phyloP scores from a whole-genome alignment of 2,329 filamentous ascomycete genomes.

The Cordyceps cateniannulata region DNA sequence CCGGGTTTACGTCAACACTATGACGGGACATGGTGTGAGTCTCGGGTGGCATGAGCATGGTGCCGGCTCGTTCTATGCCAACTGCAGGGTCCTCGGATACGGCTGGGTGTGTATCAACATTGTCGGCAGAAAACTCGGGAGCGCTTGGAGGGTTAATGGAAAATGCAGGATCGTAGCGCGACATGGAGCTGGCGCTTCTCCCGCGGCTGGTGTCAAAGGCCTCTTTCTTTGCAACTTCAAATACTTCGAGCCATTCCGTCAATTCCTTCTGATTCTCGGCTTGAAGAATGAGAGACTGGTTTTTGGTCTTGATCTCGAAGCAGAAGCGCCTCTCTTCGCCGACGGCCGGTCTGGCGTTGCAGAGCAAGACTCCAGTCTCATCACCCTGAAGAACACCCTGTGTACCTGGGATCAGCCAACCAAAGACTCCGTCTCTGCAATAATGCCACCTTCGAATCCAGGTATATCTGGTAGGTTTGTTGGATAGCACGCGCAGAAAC shows the following conservation, averaged over 20 bases:
- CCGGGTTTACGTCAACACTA: slow-evolving; percentile 63
- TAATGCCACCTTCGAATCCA: slow-evolving; percentile 96
- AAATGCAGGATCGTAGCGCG: slow-evolving; percentile 68
- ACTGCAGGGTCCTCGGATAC: slow-evolving; percentile 43
- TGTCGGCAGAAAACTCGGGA: slow-evolving; percentile 83
- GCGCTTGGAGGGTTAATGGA: slow-evolving; percentile 83
- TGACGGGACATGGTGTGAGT: slow-evolving; percentile 52
- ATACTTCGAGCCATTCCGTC: slow-evolving; percentile 90
- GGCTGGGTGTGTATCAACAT: slow-evolving; percentile 57
- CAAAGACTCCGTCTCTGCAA: slow-evolving; percentile 91
- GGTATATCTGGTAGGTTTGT: slow-evolving; percentile 81
- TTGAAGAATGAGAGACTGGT: slow-evolving; percentile 80
- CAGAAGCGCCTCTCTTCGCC: slow-evolving; percentile 93
- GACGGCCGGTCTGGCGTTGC: slow-evolving; percentile 84
- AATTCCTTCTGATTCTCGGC: slow-evolving; percentile 87
- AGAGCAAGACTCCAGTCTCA: slow-evolving; percentile 89
- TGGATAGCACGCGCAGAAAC: slow-evolving; percentile 71
- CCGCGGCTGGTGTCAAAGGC: slow-evolving; percentile 70
- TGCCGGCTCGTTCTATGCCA: slow-evolving; percentile 53
- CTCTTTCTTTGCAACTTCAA: slow-evolving; percentile 89
- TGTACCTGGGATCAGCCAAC: slow-evolving; percentile 78
- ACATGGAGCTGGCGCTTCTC: slow-evolving; percentile 38
- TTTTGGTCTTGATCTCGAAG: slow-evolving; percentile 98
- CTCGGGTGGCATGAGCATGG: slow-evolving; percentile 56
- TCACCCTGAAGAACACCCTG: slow-evolving; percentile 92